phyloP scores from a whole-genome alignment of 1,139 yeast species.

The Nakaseomyces nivariensis region DNA sequence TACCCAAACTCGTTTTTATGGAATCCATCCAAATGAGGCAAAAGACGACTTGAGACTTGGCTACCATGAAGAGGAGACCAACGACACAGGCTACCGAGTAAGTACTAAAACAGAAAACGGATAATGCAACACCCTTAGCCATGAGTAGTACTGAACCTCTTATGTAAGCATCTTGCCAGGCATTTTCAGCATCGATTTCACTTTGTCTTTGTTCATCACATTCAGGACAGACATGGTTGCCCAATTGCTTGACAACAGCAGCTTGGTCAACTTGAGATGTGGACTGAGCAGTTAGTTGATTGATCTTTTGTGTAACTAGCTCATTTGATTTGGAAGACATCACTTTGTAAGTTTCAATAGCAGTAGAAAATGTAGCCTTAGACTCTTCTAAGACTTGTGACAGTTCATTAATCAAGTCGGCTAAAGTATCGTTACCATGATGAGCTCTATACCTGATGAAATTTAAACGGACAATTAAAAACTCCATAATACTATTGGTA shows the following conservation, averaged over 20 bases:
- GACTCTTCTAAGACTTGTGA: background rate
- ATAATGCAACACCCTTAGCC: background rate
- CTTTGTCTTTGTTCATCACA: constrained; percentile 1
- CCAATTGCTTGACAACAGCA: background rate
- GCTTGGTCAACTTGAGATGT: background rate
- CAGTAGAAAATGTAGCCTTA: background rate
- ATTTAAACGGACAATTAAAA: background rate
- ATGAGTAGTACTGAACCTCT: background rate
- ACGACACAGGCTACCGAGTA: background rate
- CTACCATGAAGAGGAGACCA: background rate
- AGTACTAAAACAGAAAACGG: background rate
- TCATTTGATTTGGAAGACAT: background rate
- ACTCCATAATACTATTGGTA: background rate
- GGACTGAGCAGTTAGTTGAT: background rate
- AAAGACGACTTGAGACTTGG: background rate
- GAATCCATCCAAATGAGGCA: background rate
- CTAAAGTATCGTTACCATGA: background rate
- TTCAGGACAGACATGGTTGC: background rate
- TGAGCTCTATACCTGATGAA: background rate
- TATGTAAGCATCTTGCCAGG: background rate
- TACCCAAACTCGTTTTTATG: background rate
- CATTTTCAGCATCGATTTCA: background rate
- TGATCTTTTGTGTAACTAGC: background rate
- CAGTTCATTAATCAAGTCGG: background rate
- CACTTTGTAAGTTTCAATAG: background rate